phyloP scores from a whole-genome alignment of 345 rosid genomes.

The Syzygium aqueum region DNA sequence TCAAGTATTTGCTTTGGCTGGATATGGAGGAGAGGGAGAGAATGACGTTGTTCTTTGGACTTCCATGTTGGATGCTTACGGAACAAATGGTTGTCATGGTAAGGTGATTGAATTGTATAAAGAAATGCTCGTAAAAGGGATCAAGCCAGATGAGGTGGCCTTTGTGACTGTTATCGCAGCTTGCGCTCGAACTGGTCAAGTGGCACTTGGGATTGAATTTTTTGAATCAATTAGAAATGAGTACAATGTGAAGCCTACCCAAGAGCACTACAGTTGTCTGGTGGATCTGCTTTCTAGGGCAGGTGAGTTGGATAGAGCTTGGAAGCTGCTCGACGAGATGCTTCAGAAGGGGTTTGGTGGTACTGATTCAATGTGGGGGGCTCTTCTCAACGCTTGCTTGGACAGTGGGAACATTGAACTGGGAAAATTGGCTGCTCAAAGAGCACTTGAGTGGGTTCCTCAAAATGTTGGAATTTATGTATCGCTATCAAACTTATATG shows the following conservation, averaged over 20 bases:
- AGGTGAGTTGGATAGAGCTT: conserved; percentile 42
- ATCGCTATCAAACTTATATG: conserved; percentile 43
- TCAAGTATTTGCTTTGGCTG: conserved; percentile 27
- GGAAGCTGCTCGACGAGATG: conserved; percentile 36
- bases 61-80: conserved; percentile 42
- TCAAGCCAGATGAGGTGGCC: conserved; percentile 38
- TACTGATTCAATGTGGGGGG: conserved; percentile 45
- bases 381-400: conserved; percentile 40
- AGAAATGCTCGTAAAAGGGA: conserved; percentile 31
- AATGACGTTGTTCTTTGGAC: conserved; percentile 53
- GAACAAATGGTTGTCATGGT: conserved; percentile 28
- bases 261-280: conserved; percentile 46
- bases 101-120: conserved; percentile 30
- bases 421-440: conserved; percentile 41
- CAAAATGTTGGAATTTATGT: conserved; percentile 31
- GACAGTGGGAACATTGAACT: conserved; percentile 33
- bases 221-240: conserved; percentile 31
- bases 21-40: conserved; percentile 8
- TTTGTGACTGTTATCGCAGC: conserved; percentile 50
- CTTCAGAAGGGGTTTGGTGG: conserved; percentile 11
- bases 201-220: conserved; percentile 35
- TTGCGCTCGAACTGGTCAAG: conserved; percentile 50
- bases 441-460: conserved; percentile 46
- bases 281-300: conserved; percentile 51
- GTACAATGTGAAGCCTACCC: conserved; percentile 26